These are phyloP conservation scores for Rhododendron kiyosumense DNA, from an alignment of 148 eudicot species.

Conservation along the genomic window DNA sequence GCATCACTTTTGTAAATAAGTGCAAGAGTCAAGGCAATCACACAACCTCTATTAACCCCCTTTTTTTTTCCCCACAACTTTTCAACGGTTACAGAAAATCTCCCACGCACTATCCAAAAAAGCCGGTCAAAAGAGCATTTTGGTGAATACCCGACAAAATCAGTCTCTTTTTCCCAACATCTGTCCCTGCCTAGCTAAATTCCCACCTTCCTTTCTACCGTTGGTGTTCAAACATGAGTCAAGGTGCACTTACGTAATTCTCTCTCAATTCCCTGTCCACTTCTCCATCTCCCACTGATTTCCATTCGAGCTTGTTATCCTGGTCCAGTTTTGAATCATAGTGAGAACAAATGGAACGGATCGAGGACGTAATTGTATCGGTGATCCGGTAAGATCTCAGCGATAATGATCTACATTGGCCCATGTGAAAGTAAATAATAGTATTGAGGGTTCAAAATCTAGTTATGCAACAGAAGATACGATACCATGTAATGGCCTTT, in stretches of 20 bases:
- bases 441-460: no score
- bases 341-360: not conserved
- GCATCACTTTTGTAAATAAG: constrained; percentile 1
- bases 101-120: constrained; percentile 20
- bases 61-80: not conserved
- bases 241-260: constrained; percentile 29
- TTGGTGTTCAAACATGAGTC: constrained; percentile 29
- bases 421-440: no score
- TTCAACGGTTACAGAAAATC: constrained; percentile 26
- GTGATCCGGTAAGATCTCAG: no score
- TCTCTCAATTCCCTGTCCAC: not conserved
- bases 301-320: not conserved
- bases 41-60: not conserved
- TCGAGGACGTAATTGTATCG: no score
- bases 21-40: not conserved
- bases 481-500: no score
- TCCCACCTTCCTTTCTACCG: constrained; percentile 14
- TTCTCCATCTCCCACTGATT: not conserved
- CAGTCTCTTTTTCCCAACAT: constrained; percentile 32
- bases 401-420: no score
- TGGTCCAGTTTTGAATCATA: not conserved
- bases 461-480: no score
- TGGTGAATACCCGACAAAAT: constrained; percentile 34
- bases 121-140: constrained; percentile 46
- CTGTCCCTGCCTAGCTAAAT: constrained; percentile 20